These are phyloP conservation scores for Diophrys appendiculata DNA, from an alignment of 73 alveolate genomes.

Conservation along the genomic window DNA sequence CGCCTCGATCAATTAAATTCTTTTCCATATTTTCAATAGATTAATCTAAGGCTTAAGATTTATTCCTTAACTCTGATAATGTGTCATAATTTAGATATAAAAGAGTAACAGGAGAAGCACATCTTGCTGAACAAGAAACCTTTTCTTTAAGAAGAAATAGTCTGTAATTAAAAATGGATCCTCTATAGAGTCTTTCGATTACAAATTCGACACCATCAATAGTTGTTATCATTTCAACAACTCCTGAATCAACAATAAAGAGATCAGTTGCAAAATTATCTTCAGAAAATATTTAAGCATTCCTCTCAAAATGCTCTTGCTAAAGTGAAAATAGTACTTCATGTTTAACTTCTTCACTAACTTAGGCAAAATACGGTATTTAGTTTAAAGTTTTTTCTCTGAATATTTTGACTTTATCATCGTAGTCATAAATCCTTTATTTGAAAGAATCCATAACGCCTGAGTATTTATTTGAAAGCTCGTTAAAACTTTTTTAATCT, in stretches of 20 bases:
- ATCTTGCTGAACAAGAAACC: slow-evolving; percentile 17
- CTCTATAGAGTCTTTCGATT: slow-evolving; percentile 43
- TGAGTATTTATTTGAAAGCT: slow-evolving; percentile 63
- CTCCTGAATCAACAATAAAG: slow-evolving; percentile 34
- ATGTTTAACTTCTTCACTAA: slow-evolving; percentile 35
- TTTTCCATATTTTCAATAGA: too few relatives aligned
- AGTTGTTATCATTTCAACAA: slow-evolving; percentile 16
- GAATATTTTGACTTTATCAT: slow-evolving; percentile 23
- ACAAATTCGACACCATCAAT: slow-evolving; percentile 40
- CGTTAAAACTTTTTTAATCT: background rate
- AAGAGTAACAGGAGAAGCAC: slow-evolving; percentile 21
- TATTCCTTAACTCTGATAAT: too few relatives aligned
- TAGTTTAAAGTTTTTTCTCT: slow-evolving; percentile 17
- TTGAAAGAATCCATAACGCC: background rate
- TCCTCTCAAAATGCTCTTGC: slow-evolving; percentile 11
- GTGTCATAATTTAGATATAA: slow-evolving; percentile 34
- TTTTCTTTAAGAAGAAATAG: slow-evolving; percentile 39
- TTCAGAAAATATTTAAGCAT: slow-evolving; percentile 9
- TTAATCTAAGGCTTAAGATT: too few relatives aligned
- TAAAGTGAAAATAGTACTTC: slow-evolving; percentile 23
- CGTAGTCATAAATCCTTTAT: background rate
- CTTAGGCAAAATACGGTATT: slow-evolving; percentile 27
- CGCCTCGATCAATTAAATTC: too few relatives aligned
- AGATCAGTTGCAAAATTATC: slow-evolving; percentile 17
- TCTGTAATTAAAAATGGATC: slow-evolving; percentile 38